phyloP scores from a whole-genome alignment of 495 filamentous ascomycete species.

The Penicillium waksmanii region DNA sequence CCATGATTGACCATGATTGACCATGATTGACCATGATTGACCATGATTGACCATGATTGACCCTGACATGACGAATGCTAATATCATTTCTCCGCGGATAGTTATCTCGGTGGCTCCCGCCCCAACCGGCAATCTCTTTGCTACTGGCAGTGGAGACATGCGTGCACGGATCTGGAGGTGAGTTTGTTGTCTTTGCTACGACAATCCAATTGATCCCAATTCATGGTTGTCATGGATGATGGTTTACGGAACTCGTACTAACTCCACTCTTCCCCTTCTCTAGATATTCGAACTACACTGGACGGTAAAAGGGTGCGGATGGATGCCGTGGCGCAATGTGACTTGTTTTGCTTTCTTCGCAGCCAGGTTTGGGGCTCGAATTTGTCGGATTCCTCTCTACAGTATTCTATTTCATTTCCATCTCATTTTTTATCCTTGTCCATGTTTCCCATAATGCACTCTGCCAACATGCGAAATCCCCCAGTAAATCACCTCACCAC shows the following conservation, averaged over 20 bases:
- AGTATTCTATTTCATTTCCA: conserved; percentile 9
- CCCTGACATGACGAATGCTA: neutral
- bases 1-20: neutral
- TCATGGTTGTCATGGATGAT: neutral
- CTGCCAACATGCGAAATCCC: neutral
- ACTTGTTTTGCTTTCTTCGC: conserved; percentile 25
- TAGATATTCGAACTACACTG: conserved; percentile 51
- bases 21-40: neutral
- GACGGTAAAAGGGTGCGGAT: conserved; percentile 44
- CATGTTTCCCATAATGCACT: neutral
- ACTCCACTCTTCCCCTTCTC: neutral
- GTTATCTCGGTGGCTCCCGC: conserved; percentile 90
- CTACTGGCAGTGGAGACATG: conserved; percentile 90
- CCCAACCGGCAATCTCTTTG: conserved; percentile 77
- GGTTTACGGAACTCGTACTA: neutral
- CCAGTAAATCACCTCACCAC: neutral
- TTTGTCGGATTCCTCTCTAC: conserved; percentile 18
- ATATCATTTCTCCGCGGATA: conserved; percentile 30
- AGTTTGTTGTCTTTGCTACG: conserved; percentile 26
- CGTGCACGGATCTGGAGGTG: conserved; percentile 88
- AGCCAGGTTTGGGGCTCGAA: conserved; percentile 26
- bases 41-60: too few relatives aligned
- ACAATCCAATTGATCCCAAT: conserved; percentile 2
- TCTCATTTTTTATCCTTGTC: neutral
- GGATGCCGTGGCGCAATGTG: conserved; percentile 47